Base-by-base conservation (phyloP, 208 protist species). In the Trypanosoma platydactyli region DNA sequence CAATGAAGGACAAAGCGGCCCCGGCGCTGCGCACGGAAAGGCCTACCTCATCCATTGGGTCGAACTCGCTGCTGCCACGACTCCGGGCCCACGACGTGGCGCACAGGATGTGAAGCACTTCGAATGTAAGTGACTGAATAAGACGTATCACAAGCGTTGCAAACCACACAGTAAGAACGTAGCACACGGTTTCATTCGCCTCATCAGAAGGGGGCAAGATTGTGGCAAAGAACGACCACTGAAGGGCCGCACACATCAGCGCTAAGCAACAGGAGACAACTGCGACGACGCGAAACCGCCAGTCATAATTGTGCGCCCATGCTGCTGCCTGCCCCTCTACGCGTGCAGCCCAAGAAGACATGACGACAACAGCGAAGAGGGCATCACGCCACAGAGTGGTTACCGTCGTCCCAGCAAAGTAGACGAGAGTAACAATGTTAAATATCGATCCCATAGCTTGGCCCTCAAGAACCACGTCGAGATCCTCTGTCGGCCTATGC, bases 201-300 rank as follows among this genome's bases (percentile, higher is more conserved):
- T 65, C 51, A 33, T 63, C 56, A 15, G 24, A 3, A 3, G 48
- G 41, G 0, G n/a, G 18, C n/a, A 49, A 30, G 48, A 13, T 42
- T 0, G 84, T 91, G 3, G 72, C 77, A 41, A 83, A 86, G 67
- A 83, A 94, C 11, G 79, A 61, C 88, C 88, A 94, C 73, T 84
- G 78, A 11, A 94, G 70, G 1, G 67, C 20, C 12, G 58, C 50
- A 68, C 27, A 59, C 42, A 18, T 27, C 33, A 64, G 64, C 6
- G 58, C 64, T 56, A 55, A 59, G 15, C 12, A 67, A 9, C 52
- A 42, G 44, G 40, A 51, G 42, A 60, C 3, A 25, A 63, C 0
- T 40, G 45, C 60, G 22, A 68, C n/a, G 16, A 41, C 51, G 27
- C 60, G 58, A 57, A 63, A 73, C 24, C 35, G 40, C 29, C 22